Evolutionary conservation across 2,329 filamentous ascomycete genomes (phyloP), one percentile per base, ranked within the genome.

Genomic region (Pseudogymnoascus sp.): DNA sequence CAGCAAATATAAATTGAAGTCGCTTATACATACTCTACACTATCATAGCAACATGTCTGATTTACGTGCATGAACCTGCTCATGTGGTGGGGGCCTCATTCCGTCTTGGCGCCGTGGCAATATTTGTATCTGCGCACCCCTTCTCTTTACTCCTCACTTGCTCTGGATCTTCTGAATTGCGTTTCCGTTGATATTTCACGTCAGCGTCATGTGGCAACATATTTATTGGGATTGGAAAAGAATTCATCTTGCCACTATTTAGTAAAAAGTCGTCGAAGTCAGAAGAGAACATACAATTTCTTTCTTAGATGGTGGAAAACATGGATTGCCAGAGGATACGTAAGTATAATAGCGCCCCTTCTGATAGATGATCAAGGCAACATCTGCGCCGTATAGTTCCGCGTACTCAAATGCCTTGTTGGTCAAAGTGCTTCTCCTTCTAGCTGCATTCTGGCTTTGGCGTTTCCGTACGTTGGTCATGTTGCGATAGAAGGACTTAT

Each of bases 391-490:
- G 63, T 61, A 60, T 60, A 64, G n/a, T 55, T 64, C 49, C 59
- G 9, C 52, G 41, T 60, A 64, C 61, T 64, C 49, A 64, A 61
- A 55, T 37, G 31, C 60, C 49, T 64, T 64, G 60, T 62, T 64
- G 33, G 61, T 40, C 52, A 64, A 18, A 64, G 61, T 64, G 31
- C 49, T 14, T 41, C 61, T 64, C 60, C 63, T 23, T 62, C 55
- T 64, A 40, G 37, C 58, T 60, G 60, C 55, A 33, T 64, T 64
- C 61, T 64, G 28, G 38, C 63, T 58, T 28, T 64, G 61, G 55
- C 61, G 60, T 60, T 63, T 61, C 33, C 41, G 59, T 63, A 58
- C 49, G 49, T 58, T 58, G 25, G 1, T 58, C 25, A 58, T 58
- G 49, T 33, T 58, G 49, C 8, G 12, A 58, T 16, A 58, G 25